Evolutionary conservation across 192 early-diverging fungal species (phyloP).

Genomic region (Coemansia pectinata): DNA sequence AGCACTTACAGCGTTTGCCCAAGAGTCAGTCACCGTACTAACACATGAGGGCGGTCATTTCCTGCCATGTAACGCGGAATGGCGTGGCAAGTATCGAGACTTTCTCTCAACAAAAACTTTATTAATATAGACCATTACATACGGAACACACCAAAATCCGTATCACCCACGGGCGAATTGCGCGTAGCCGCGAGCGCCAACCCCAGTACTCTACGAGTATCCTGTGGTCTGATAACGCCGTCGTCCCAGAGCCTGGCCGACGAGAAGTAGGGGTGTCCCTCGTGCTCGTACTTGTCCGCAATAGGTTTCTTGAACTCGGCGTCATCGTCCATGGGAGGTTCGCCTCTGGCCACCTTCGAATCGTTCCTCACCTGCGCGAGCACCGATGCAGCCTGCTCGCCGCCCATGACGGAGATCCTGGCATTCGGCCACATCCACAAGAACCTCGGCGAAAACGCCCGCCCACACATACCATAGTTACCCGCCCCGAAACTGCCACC

Average conservation of each 20-base stretch:
- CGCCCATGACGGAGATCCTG: conserved; percentile 96
- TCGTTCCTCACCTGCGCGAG: conserved; percentile 85
- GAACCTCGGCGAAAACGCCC: conserved; percentile 91
- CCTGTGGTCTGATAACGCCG: conserved; percentile 86
- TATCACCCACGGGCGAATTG: conserved; percentile 70
- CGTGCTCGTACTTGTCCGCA: conserved; percentile 79
- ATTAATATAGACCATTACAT: conserved; percentile 65
- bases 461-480: conserved; percentile 98
- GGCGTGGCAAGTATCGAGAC: conserved; percentile 23
- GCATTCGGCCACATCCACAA: conserved; percentile 97
- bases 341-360: conserved; percentile 73
- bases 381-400: conserved; percentile 93
- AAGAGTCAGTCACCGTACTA: background rate
- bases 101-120: conserved; percentile 12
- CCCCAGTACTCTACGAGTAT: conserved; percentile 86
- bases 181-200: conserved; percentile 79
- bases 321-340: conserved; percentile 67
- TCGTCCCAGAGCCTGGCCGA: conserved; percentile 92
- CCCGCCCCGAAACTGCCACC: conserved; percentile 80
- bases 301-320: conserved; percentile 89
- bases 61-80: conserved; percentile 35
- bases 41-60: conserved; percentile 37
- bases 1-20: conserved; percentile 12
- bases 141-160: conserved; percentile 92
- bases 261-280: conserved; percentile 96